Conservation (phyloP, 306 rosid genomes). For the Malus sylvestris region DNA sequence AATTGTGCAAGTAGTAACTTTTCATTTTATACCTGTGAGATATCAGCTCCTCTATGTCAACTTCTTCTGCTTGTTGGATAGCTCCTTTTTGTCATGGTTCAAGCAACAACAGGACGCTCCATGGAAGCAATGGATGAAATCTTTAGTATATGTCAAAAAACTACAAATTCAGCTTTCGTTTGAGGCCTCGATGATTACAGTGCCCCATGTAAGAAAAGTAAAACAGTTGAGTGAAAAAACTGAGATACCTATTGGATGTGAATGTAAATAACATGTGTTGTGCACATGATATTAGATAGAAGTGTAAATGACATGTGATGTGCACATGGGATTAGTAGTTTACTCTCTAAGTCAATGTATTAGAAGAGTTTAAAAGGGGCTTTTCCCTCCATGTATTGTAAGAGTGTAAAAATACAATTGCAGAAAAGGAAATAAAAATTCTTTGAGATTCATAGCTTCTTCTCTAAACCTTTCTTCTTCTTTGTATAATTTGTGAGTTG, state of each 20-base stretch:
- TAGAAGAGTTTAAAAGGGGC: too few species aligned
- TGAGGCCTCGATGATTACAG: slow-evolving; percentile 1
- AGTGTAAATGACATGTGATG: too few species aligned
- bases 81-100: slow-evolving; percentile 84
- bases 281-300: too few species aligned
- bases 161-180: background rate
- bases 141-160: slow-evolving; percentile 5
- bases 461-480: too few species aligned
- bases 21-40: slow-evolving; percentile 69
- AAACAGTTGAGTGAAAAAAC: slow-evolving; percentile 19
- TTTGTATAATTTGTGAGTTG: too few species aligned
- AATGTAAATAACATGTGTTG: too few species aligned
- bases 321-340: too few species aligned
- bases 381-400: too few species aligned
- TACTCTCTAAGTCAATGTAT: too few species aligned
- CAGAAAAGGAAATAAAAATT: too few species aligned
- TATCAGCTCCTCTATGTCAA: slow-evolving; percentile 89
- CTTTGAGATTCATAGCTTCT: too few species aligned
- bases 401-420: too few species aligned
- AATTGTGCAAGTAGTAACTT: slow-evolving; percentile 65
- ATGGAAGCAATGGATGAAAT: slow-evolving; percentile 80
- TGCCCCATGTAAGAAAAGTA: slow-evolving; percentile 9
- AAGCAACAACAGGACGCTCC: slow-evolving; percentile 87
- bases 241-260: background rate
- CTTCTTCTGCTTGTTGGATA: slow-evolving; percentile 81